Evolutionary conservation across 2,329 filamentous ascomycete species (phyloP).

Genomic region (Fusarium avenaceum): DNA sequence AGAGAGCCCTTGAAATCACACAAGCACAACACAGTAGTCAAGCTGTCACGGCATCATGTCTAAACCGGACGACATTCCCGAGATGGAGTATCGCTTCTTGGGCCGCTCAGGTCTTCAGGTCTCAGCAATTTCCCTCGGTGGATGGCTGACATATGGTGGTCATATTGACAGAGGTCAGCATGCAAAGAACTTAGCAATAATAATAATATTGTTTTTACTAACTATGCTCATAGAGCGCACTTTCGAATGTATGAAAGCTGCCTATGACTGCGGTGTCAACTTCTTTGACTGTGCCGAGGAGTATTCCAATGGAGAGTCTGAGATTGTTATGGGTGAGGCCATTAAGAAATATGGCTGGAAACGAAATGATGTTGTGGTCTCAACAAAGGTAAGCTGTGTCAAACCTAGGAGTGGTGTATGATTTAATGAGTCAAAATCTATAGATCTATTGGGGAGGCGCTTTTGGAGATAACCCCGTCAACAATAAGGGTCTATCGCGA

Average conservation of each 20-base stretch:
- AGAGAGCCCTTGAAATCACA: background rate
- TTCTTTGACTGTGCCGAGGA: constrained; percentile 73
- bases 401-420: background rate
- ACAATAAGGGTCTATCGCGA: constrained; percentile 75
- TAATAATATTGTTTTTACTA: background rate
- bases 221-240: background rate
- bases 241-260: constrained; percentile 69
- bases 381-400: constrained; percentile 64
- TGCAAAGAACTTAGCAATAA: background rate
- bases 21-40: background rate
- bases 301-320: constrained; percentile 71
- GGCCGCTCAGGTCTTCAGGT: constrained; percentile 69
- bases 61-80: constrained; percentile 61
- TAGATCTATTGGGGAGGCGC: constrained; percentile 75
- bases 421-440: constrained; percentile 3
- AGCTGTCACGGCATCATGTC: constrained; percentile 50
- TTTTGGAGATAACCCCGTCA: constrained; percentile 72
- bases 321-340: constrained; percentile 72
- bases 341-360: constrained; percentile 73
- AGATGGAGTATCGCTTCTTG: constrained; percentile 79
- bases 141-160: constrained; percentile 81
- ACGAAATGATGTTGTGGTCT: constrained; percentile 71
- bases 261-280: constrained; percentile 71
- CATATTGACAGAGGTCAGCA: constrained; percentile 61
- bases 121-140: constrained; percentile 72